Base-by-base conservation (phyloP, 768 basidiomycete genomes). In the Zangia roseola region DNA sequence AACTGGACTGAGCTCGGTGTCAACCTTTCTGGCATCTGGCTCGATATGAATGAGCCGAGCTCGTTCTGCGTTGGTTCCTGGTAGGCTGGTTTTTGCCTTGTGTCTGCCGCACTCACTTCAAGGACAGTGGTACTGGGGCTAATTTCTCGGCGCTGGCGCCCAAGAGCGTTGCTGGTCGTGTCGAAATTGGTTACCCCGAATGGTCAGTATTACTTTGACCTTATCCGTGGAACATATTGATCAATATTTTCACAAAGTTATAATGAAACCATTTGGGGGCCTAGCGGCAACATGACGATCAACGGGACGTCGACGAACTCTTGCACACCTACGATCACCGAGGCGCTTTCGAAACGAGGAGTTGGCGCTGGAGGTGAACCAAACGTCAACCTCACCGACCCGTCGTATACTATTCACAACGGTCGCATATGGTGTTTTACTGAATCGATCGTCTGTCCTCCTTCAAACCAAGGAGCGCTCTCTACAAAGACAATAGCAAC, bases 201-300 rank as follows among this genome's bases (percentile, higher is more conserved):
- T 84, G 85, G 82, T 83, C 13, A 19, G 53, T 45, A 34, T 33
- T 5, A 6, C n/a, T n/a, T n/a, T n/a, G n/a, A n/a, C n/a, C n/a
- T n/a, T n/a, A 6, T 40, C 12, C 0, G 2, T 8, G n/a, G 4
- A 5, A 3, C 2, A 26, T 23, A 5, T 37, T 55, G 40, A 53
- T 28, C 9, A 1, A 19, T 3, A 10, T 33, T 24, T 50, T 41
- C 33, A 34, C 6, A 12, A 33, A 86, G 86, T 36, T 89, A 89
- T 59, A 77, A 88, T 56, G 56, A 74, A 17, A 74, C 78, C 0
- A 58, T 79, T 13, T 87, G 74, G 57, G 86, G 86, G 12, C 78
- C 80, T 0, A 86, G 84, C 53, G 87, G 87, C 6, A 90, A 89
- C 58, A 79, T 89, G 62, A 86, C 83, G 12, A 75, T 88, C 52